Evolutionary conservation across 331 rosid species (phyloP), one percentile per base, ranked within the genome.

Genomic region (Telfairia occidentalis): DNA sequence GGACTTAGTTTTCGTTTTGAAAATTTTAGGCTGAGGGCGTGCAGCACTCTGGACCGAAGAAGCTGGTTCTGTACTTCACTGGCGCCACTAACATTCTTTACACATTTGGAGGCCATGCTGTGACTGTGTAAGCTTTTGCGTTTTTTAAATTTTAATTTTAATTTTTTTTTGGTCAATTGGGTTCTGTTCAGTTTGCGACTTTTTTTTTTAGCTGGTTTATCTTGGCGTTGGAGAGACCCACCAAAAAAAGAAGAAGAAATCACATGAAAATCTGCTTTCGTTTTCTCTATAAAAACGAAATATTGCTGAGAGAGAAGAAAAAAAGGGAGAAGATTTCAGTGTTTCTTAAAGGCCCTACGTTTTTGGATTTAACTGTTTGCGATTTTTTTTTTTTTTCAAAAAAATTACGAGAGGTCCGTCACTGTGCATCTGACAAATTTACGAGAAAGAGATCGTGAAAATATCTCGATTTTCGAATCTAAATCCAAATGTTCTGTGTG

Each of bases 61-160:
- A 90, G 76, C 74, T 87, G 24, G 99, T 95, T 49, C 86, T 95
- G 73, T 95, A 95, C 73, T 95, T 95, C 86, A 95, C 99, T 28
- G 99, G 99, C 61, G 99, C 99, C 71, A 95, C 99, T 37, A 95
- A 95, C 60, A 95, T 95, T 30, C 88, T 95, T 21, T 95, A 95
- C 96, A 95, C 99, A 8, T 95, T 95, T 78, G 99, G 99, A 77
- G 99, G 99, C 67, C 99, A 95, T 78, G 99, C 99, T 21, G 96
- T 95, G 7, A 95, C 99, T 45, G 98, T 95, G 98, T 95, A 82
- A 80, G 93, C 7, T 81, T 21, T 12, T 59, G n/a, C 76, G 63
- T 7, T 2, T 30, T n/a, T 57, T 73, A 24, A 9, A 50, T 72
- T 0, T 8, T 32, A 6, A 38, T 66, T 30, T 53, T 74, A 74